Evolutionary conservation across 2,329 filamentous ascomycete genomes (phyloP).

Genomic region (Fusarium guadeloupense): DNA sequence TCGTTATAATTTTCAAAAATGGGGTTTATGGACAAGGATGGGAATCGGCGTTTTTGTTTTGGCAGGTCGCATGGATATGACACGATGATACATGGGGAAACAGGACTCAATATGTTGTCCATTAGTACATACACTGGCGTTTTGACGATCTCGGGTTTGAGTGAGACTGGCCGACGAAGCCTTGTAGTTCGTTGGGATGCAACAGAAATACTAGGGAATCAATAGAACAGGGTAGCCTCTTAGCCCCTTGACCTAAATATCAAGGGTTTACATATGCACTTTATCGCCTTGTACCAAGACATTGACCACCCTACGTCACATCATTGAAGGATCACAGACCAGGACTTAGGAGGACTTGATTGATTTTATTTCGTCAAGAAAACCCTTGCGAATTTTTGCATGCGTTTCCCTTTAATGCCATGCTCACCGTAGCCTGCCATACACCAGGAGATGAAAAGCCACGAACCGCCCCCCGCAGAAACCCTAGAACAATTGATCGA

Average conservation of each 20-base stretch:
- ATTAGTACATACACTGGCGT: not conserved
- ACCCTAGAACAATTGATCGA: conserved; percentile 43
- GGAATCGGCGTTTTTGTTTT: conserved; percentile 2
- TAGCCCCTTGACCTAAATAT: too few species aligned
- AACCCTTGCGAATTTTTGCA: conserved; percentile 50
- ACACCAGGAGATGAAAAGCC: conserved; percentile 54
- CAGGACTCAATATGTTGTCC: conserved; percentile 4
- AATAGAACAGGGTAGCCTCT: too few species aligned
- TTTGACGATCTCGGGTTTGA: not conserved
- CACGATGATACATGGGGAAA: conserved; percentile 15
- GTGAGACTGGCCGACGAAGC: not conserved
- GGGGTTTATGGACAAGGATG: not conserved
- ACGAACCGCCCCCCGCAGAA: conserved; percentile 48
- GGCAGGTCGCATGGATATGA: not conserved
- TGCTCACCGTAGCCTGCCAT: conserved; percentile 52
- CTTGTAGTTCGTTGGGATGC: too few species aligned
- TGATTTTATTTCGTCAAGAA: conserved; percentile 52
- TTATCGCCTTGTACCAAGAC: not conserved
- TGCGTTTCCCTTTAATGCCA: conserved; percentile 52
- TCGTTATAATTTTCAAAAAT: not conserved
- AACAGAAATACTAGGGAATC: too few species aligned
- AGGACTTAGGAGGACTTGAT: conserved; percentile 43
- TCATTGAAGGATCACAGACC: conserved; percentile 1
- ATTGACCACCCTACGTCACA: not conserved
- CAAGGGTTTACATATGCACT: not conserved